These are phyloP conservation scores for Ricinus communis DNA, from an alignment of 345 rosid species.

Conservation along the genomic window DNA sequence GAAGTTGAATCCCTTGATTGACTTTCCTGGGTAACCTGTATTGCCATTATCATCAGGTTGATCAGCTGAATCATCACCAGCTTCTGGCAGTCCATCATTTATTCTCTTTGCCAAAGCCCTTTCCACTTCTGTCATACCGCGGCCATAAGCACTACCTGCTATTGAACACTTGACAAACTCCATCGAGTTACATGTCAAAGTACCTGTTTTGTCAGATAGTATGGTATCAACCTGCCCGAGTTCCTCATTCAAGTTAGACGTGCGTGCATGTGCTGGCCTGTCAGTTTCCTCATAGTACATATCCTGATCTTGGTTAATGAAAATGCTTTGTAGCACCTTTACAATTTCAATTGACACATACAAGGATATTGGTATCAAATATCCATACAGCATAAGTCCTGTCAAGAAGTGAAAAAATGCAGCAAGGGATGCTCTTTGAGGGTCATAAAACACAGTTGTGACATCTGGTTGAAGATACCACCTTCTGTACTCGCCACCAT, in stretches of 20 bases:
- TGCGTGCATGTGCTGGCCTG: slow-evolving; percentile 75
- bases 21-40: slow-evolving; percentile 21
- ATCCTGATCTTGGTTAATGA: slow-evolving; percentile 74
- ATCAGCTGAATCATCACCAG: slow-evolving; percentile 26
- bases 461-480: slow-evolving; percentile 85
- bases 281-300: slow-evolving; percentile 71
- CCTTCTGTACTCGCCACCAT: slow-evolving; percentile 44
- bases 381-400: slow-evolving; percentile 86
- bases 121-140: slow-evolving; percentile 81
- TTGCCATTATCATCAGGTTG: slow-evolving; percentile 8
- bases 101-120: slow-evolving; percentile 47
- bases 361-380: slow-evolving; percentile 86
- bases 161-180: slow-evolving; percentile 91
- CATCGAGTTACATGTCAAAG: slow-evolving; percentile 93
- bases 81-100: slow-evolving; percentile 26
- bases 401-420: slow-evolving; percentile 85
- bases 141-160: slow-evolving; percentile 69
- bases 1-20: slow-evolving; percentile 79
- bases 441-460: slow-evolving; percentile 59
- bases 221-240: slow-evolving; percentile 83
- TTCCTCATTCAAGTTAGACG: slow-evolving; percentile 93
- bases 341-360: slow-evolving; percentile 84
- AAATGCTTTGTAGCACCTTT: slow-evolving; percentile 83
- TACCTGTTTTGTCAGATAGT: slow-evolving; percentile 94
- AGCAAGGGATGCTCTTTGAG: slow-evolving; percentile 49